Evolutionary conservation across 2,329 filamentous ascomycete species (phyloP).

Genomic region (Boeremia lycopersici): DNA sequence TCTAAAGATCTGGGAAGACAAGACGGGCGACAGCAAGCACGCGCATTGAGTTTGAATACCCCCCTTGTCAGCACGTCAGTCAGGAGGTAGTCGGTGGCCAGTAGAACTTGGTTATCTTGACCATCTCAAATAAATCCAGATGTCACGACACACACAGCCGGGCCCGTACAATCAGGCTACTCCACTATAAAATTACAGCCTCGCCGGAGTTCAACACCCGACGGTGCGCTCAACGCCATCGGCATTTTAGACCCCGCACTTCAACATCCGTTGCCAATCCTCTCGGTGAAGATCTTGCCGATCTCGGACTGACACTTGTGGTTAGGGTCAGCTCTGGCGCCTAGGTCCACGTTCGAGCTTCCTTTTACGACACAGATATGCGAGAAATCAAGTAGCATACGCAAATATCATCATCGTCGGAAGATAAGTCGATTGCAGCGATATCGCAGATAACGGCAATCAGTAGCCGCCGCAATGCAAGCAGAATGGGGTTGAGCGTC

Average conservation of each 20-base stretch:
- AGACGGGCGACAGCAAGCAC: conserved; percentile 10
- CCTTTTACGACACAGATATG: conserved; percentile 22
- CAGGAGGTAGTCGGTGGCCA: no score
- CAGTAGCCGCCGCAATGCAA: not conserved
- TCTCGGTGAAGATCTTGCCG: conserved; percentile 3
- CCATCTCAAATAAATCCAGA: not conserved
- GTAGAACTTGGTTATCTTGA: not conserved
- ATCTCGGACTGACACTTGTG: not conserved
- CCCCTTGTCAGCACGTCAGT: not conserved
- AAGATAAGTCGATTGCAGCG: conserved; percentile 3
- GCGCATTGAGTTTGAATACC: not conserved
- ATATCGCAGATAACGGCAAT: conserved; percentile 20
- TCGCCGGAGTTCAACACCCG: not conserved
- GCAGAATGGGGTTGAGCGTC: not conserved
- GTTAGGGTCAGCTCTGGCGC: conserved; percentile 7
- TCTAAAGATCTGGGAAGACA: conserved; percentile 34
- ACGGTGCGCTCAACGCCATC: conserved; percentile 1
- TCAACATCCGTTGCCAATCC: conserved; percentile 7
- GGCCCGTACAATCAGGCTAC: no score
- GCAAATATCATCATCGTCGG: conserved; percentile 17
- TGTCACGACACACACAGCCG: not conserved
- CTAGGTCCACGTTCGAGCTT: conserved; percentile 22
- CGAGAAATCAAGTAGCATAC: conserved; percentile 14
- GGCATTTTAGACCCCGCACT: conserved; percentile 8
- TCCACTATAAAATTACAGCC: no score